Evolutionary conservation across 2,329 filamentous ascomycete species (phyloP), one percentile per base, ranked within the genome.

Genomic region (Fusarium armeniacum): DNA sequence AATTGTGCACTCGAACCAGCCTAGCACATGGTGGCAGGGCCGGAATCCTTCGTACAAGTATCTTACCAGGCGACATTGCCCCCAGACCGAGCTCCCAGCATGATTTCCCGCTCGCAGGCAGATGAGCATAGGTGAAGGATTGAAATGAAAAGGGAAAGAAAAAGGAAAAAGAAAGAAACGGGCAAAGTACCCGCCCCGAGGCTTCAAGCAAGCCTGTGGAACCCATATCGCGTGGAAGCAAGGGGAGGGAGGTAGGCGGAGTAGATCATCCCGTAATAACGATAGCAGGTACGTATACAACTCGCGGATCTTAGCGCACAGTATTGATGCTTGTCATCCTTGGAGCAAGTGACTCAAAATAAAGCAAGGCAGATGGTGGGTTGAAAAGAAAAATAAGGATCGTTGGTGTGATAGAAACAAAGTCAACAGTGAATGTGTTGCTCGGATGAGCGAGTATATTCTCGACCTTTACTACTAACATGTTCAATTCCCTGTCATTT

Each of bases 201-300:
- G 36, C 45, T 40, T 51, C 51, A 54, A 59, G 55, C 44, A 53
- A 46, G 33, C 56, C 47, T 55, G 60, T 61, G 70, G 65, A 70
- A 44, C 62, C 65, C 56, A 65, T 69, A 56, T 60, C 58, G 49
- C 57, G 50, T 62, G 51, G 57, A 75, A 69, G 73, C 71, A 74
- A 74, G 73, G 73, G 72, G 52, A 57, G 40, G 55, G 18, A 62
- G 58, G 50, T 53, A 38, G 63, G 71, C 66, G 71, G 69, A 73
- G 54, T 38, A 45, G 45, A 54, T 70, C 64, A 73, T 73, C 52
- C 63, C 63, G 49, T 59, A 45, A 52, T 50, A 49, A 55, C 15
- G 24, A 22, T 58, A 60, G 33, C 49, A 67, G 53, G 67, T 45
- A 62, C 53, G 69, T 35, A 62, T 28, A 54, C 43, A 40, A 22